Percentiles rank a stretch among this genome's conserved stretches.
These are phyloP conservation scores for Salix suchowensis DNA, from an alignment of 345 rosid species.

Conservation along the genomic window DNA sequence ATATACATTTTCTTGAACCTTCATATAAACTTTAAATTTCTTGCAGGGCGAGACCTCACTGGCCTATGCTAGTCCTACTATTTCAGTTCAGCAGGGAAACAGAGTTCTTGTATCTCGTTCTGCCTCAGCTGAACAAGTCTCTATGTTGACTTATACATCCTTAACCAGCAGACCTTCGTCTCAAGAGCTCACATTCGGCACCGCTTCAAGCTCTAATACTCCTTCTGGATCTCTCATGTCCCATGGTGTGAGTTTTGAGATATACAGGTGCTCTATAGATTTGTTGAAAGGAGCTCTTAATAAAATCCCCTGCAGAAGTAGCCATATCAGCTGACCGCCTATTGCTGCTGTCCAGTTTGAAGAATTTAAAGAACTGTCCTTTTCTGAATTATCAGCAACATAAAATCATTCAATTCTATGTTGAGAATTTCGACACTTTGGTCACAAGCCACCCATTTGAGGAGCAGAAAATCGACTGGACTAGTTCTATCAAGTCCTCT, in stretches of 20 bases:
- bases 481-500: too few species aligned
- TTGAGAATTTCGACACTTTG: too few species aligned
- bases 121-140: not conserved
- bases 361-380: not conserved
- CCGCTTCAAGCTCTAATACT: too few species aligned
- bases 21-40: not conserved
- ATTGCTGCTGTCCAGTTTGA: not conserved
- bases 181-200: not conserved
- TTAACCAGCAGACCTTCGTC: not conserved
- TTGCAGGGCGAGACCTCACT: not conserved
- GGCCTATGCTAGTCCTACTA: not conserved
- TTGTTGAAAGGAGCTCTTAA: not conserved
- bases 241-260: not conserved
- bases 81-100: not conserved
- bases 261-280: not conserved
- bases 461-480: not conserved
- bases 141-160: not conserved
- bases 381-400: not conserved
- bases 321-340: not conserved
- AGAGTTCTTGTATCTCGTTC: not conserved
- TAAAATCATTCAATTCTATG: too few species aligned
- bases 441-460: too few species aligned
- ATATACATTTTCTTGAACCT: not conserved
- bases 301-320: not conserved
- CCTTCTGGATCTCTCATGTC: not conserved